Percentiles rank a stretch among this genome's conserved stretches.
Evolutionary conservation across 108 stramenopile genomes (phyloP).

Genomic region (Skeletonema potamos): DNA sequence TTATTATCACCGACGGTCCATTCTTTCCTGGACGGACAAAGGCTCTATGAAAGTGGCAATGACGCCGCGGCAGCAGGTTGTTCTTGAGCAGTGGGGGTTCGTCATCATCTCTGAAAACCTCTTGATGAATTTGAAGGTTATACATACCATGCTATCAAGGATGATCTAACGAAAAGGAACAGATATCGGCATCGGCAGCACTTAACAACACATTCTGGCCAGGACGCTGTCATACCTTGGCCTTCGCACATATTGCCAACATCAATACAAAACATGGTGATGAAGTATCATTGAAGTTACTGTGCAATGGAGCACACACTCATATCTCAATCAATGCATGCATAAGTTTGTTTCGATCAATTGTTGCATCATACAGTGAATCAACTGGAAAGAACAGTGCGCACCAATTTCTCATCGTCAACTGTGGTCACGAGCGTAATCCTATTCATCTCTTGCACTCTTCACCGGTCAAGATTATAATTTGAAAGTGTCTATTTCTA

Average conservation of each 20-base stretch:
- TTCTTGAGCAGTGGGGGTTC: no score
- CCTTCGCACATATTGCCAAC: constrained; percentile 2
- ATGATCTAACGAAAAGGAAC: not conserved
- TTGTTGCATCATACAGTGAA: not conserved
- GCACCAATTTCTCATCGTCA: constrained; percentile 60
- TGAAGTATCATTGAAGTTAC: constrained; percentile 26
- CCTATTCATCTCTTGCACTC: constrained; percentile 64
- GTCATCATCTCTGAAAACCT: no score
- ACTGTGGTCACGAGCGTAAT: constrained; percentile 84
- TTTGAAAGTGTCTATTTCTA: constrained; percentile 73
- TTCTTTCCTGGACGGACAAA: no score
- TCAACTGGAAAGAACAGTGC: not conserved
- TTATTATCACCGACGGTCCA: no score
- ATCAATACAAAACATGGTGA: no score
- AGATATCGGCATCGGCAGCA: constrained; percentile 39
- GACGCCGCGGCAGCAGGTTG: no score
- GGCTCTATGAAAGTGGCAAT: no score
- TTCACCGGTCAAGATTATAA: constrained; percentile 11
- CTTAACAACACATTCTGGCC: constrained; percentile 68
- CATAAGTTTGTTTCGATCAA: constrained; percentile 58
- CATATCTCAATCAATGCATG: constrained; percentile 66
- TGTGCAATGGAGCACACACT: constrained; percentile 82
- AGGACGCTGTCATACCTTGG: constrained; percentile 70
- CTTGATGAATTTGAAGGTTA: no score
- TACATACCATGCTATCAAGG: no score